Conservation (phyloP, 805 yeast genomes). For the Saccharomycopsis sp. region DNA sequence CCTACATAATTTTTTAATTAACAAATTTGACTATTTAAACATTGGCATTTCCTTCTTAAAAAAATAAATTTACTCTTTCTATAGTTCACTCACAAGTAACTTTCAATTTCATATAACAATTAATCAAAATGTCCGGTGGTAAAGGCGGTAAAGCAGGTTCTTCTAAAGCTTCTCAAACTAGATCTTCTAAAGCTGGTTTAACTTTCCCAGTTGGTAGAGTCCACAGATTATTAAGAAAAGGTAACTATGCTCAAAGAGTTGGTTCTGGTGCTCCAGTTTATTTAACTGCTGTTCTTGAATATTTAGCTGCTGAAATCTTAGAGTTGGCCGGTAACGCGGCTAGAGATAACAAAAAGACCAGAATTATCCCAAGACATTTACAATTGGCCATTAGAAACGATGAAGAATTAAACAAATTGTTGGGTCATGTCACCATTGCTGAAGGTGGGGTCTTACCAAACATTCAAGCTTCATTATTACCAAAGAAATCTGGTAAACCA, state of each 20-base stretch:
- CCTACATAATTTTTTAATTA: background rate
- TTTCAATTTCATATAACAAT: constrained; percentile 1
- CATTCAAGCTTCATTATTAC: constrained; percentile 85
- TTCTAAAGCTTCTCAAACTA: constrained; percentile 90
- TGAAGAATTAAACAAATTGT: constrained; percentile 93
- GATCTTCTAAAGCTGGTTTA: constrained; percentile 98
- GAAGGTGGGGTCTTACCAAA: constrained; percentile 99
- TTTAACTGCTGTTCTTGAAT: constrained; percentile 93
- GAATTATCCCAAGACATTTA: constrained; percentile 98
- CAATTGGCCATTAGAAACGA: constrained; percentile 98
- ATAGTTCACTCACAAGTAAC: too few relatives aligned
- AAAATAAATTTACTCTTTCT: background rate
- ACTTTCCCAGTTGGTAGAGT: constrained; percentile 99
- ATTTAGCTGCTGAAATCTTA: constrained; percentile 94
- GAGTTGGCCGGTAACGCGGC: constrained; percentile 99
- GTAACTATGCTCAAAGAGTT: constrained; percentile 96
- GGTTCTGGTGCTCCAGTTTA: constrained; percentile 99
- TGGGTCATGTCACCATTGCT: constrained; percentile 90
- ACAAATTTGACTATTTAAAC: background rate
- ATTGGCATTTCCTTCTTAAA: background rate
- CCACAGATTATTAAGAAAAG: constrained; percentile 92
- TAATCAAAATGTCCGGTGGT: constrained; percentile 52
- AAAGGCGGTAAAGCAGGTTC: constrained; percentile 90
- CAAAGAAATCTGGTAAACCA: constrained; percentile 62
- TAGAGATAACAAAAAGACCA: constrained; percentile 97